Evolutionary conservation across 495 filamentous ascomycete species (phyloP).

Genomic region (Clohesyomyces aquaticus): DNA sequence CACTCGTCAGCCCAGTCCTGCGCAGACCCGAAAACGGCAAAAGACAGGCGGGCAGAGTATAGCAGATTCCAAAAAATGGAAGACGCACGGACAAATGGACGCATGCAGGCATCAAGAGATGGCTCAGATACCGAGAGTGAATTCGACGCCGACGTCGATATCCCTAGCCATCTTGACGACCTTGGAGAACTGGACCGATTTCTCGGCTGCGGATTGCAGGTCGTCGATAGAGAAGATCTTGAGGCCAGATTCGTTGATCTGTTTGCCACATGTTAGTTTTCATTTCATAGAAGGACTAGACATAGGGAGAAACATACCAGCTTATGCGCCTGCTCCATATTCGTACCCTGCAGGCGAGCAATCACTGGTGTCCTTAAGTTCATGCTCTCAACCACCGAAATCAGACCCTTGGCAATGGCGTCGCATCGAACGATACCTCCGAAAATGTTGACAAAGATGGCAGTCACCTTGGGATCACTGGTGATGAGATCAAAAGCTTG

Average conservation of each 20-base stretch:
- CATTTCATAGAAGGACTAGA: neutral
- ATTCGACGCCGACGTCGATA: constrained; percentile 97
- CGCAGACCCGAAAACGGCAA: too few relatives aligned
- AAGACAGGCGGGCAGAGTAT: too few relatives aligned
- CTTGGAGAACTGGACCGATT: constrained; percentile 97
- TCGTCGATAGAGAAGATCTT: constrained; percentile 99
- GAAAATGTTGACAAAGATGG: constrained; percentile 99
- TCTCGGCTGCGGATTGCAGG: constrained; percentile 95
- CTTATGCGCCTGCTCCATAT: constrained; percentile 94
- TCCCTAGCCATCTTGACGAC: constrained; percentile 99
- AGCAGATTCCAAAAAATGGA: neutral
- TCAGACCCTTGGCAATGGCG: constrained; percentile 94
- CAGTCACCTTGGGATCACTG: constrained; percentile 95
- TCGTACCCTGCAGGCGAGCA: constrained; percentile 96
- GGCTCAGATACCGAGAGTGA: constrained; percentile 86
- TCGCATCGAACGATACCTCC: constrained; percentile 98
- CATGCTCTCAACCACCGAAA: constrained; percentile 90
- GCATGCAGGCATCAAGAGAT: neutral
- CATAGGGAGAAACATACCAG: constrained; percentile 55
- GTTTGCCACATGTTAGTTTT: neutral
- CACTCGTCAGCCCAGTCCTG: too few relatives aligned
- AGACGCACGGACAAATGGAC: neutral
- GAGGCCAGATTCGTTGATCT: constrained; percentile 95
- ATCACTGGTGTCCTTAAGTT: constrained; percentile 95
- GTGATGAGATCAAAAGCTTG: constrained; percentile 98